A percentile compares a stretch with the other conserved stretches of the same genome.
These are phyloP conservation scores for Malania oleifera DNA, from an alignment of 164 flowering plant genomes.

Conservation along the genomic window DNA sequence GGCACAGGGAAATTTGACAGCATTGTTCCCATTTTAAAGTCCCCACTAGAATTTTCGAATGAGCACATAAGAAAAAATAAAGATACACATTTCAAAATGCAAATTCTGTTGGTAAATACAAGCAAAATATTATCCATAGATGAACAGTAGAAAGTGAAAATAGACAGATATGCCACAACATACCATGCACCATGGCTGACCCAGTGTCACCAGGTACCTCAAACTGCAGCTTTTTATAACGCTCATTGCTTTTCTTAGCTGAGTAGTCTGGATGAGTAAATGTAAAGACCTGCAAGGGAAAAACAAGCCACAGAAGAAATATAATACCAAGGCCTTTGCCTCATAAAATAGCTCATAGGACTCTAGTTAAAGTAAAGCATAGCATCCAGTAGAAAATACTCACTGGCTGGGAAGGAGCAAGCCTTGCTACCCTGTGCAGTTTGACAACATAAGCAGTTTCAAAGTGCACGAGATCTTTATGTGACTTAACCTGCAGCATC, in stretches of 20 bases:
- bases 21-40: neutral
- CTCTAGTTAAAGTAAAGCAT: neutral
- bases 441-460: slow-evolving; percentile 99
- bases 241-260: slow-evolving; percentile 55
- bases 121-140: neutral
- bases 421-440: slow-evolving; percentile 80
- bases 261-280: slow-evolving; percentile 77
- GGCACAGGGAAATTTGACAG: neutral
- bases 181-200: slow-evolving; percentile 90
- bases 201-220: slow-evolving; percentile 77
- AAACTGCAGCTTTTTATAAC: slow-evolving; percentile 72
- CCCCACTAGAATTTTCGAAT: too few species aligned
- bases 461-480: slow-evolving; percentile 82
- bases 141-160: neutral
- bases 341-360: neutral
- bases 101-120: too few species aligned
- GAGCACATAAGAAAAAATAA: too few species aligned
- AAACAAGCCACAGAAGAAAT: slow-evolving; percentile 1
- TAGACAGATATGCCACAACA: slow-evolving; percentile 8
- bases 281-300: slow-evolving; percentile 63
- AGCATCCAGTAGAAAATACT: slow-evolving; percentile 20
- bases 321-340: neutral
- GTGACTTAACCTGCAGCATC: slow-evolving; percentile 69
- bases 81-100: too few species aligned
- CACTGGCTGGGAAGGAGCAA: slow-evolving; percentile 85